Percentiles rank a stretch among this genome's conserved stretches.
Evolutionary conservation across 768 basidiomycete genomes (phyloP).

Genomic region (Hydnum rufescens): DNA sequence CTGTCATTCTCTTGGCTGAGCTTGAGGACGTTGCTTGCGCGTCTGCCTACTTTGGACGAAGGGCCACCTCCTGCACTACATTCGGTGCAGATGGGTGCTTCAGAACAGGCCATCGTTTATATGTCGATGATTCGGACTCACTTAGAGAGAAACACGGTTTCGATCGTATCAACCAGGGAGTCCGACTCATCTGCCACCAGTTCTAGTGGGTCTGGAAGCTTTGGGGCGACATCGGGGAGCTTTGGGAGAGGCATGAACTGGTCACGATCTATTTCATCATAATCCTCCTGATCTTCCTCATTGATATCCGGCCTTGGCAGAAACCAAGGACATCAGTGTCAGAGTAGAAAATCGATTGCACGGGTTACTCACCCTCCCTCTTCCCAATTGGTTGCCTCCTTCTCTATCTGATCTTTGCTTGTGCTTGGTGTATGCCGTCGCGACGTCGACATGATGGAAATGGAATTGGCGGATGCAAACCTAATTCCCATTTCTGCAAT

Average conservation of each 20-base stretch:
- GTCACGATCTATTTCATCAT: not conserved
- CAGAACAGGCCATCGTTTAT: not conserved
- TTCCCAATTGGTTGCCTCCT: too few species aligned
- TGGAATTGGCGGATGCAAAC: too few species aligned
- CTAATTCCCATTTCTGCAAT: too few species aligned
- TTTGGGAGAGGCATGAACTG: not conserved
- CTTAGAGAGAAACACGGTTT: not conserved
- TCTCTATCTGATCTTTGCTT: too few species aligned
- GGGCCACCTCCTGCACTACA: not conserved
- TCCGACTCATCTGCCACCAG: not conserved
- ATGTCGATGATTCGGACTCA: not conserved
- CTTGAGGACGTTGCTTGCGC: slow-evolving; percentile 1
- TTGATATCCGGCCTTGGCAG: too few species aligned
- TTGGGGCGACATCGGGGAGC: not conserved
- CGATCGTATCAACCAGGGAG: not conserved
- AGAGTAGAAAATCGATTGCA: too few species aligned
- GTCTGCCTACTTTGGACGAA: not conserved
- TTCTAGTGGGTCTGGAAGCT: not conserved
- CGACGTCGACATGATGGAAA: too few species aligned
- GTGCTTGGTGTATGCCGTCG: too few species aligned
- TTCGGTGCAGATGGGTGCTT: not conserved
- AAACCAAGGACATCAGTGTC: too few species aligned
- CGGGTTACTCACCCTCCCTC: too few species aligned
- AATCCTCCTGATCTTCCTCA: too few species aligned
- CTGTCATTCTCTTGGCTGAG: not conserved